These are phyloP conservation scores for Cladorrhinum samala DNA, from an alignment of 495 filamentous ascomycete species.

Conservation along the genomic window DNA sequence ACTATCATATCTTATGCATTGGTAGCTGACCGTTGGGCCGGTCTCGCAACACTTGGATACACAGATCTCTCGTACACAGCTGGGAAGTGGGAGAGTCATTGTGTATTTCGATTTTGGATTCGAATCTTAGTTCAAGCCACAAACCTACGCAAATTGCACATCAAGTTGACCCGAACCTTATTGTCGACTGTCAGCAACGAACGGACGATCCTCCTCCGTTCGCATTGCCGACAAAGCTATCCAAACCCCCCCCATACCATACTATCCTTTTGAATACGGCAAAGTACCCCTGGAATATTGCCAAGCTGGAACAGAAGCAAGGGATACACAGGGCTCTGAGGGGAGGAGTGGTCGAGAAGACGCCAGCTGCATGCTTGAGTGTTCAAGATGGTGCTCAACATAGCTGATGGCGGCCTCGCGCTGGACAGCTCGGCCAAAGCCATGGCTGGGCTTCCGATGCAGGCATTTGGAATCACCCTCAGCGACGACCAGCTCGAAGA, in stretches of 20 bases:
- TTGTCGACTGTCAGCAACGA: background rate
- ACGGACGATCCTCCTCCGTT: too few relatives aligned
- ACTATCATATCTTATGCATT: too few relatives aligned
- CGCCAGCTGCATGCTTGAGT: slow-evolving; percentile 1
- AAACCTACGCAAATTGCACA: background rate
- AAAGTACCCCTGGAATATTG: background rate
- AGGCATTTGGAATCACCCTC: slow-evolving; percentile 59
- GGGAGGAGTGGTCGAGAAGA: slow-evolving; percentile 14
- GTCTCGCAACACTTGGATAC: background rate
- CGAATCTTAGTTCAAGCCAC: background rate
- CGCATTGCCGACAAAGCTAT: too few relatives aligned
- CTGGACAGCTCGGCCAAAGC: slow-evolving; percentile 37
- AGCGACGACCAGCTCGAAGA: slow-evolving; percentile 61
- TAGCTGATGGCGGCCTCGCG: slow-evolving; percentile 39
- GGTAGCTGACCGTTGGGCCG: background rate
- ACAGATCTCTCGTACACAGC: background rate
- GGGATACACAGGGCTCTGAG: slow-evolving; percentile 1
- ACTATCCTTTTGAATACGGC: too few relatives aligned
- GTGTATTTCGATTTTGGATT: background rate
- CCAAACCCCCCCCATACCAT: too few relatives aligned
- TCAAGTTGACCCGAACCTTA: background rate
- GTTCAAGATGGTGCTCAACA: slow-evolving; percentile 31
- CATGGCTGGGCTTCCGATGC: slow-evolving; percentile 32
- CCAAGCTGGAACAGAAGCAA: background rate
- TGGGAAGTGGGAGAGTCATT: background rate